phyloP scores from a whole-genome alignment of 352 stramenopile genomes.

The Globisporangium camurandrum region DNA sequence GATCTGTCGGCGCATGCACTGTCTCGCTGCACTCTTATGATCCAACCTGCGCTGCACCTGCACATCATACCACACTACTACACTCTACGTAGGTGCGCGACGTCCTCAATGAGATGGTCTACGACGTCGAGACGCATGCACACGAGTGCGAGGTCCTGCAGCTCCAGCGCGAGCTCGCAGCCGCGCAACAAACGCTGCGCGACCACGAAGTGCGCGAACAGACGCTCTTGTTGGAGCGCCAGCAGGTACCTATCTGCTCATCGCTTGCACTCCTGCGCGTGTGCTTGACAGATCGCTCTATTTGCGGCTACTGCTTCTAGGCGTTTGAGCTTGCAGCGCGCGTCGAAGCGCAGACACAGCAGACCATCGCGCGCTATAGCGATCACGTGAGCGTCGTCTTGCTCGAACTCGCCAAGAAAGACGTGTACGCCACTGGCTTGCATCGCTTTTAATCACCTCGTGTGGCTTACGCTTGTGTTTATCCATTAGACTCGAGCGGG shows the following conservation, averaged over 20 bases:
- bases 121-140: constrained; percentile 68
- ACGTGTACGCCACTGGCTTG: constrained; percentile 31
- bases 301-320: no score
- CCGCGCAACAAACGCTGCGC: constrained; percentile 20
- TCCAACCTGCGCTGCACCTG: no score
- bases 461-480: not conserved
- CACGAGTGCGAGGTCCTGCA: constrained; percentile 40
- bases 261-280: not conserved
- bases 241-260: constrained; percentile 26
- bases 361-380: constrained; percentile 31
- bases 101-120: constrained; percentile 76
- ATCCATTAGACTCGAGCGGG: constrained; percentile 45
- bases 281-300: not conserved
- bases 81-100: constrained; percentile 39
- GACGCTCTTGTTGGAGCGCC: constrained; percentile 47
- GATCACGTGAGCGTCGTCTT: constrained; percentile 47
- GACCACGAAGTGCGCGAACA: constrained; percentile 57
- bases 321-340: constrained; percentile 42
- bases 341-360: constrained; percentile 42
- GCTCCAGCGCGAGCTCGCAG: constrained; percentile 28
- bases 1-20: not conserved
- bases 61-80: no score
- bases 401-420: constrained; percentile 56
- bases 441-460: not conserved
- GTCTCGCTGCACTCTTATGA: no score